Evolutionary conservation across 169 alveolate species (phyloP), one percentile per base, ranked within the genome.

Genomic region (Babesia divergens): DNA sequence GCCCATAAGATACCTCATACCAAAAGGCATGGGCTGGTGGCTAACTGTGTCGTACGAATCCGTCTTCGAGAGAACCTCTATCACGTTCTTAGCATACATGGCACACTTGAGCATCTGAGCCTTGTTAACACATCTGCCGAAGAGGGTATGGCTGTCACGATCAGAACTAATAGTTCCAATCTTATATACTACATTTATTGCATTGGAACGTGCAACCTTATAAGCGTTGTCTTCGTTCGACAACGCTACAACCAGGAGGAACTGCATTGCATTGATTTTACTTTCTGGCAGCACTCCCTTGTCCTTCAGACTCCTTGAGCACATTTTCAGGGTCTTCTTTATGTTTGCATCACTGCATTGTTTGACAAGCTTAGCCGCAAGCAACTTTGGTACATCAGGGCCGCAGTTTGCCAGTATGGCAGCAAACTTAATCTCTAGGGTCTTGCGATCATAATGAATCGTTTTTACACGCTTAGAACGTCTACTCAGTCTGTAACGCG

Each of bases 231-330:
- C 32, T 32, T 75, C 85, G 37, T 54, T 38, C 9, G 74, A 64
- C 9, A 52, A 40, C 6, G 85, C 65, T 0, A 75, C 54, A 35
- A 64, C 52, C 37, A 65, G 68, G 58, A 75, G 55, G 44, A 75
- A 35, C 55, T 75, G 85, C 56, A 75, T 59, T 5, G 69, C 69
- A 28, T 75, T 75, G 16, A 52, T 56, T 49, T 75, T 75, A 5
- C 49, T 47, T 1, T 24, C n/a, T 16, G 68, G 74, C 5, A 65
- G 44, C 29, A 65, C 55, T 29, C 40, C 55, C 50, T 32, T 60
- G 22, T 75, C 74, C 18, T 37, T 35, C 58, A 75, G 37, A 31
- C 65, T 43, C 53, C 60, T 32, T 1, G 8, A 4, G 37, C 75
- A 49, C 37, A 75, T 3, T 46, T 32, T 64, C 24, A 60, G 34